Conservation (phyloP, 2,329 filamentous ascomycete species). For the Knufia petricola region DNA sequence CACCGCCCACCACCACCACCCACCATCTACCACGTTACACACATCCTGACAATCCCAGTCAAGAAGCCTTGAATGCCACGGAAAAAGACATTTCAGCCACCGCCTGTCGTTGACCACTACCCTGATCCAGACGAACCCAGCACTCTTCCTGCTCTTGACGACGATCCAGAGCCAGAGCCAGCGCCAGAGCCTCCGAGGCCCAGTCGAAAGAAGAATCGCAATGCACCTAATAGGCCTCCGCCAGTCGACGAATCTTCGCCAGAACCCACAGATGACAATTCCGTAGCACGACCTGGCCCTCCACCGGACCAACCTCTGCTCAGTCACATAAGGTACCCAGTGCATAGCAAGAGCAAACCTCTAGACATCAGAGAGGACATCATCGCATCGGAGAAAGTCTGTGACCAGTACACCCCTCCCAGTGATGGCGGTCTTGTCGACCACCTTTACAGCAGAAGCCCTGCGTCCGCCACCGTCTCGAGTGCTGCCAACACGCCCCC, state of each 20-base stretch:
- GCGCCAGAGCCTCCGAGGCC: not conserved
- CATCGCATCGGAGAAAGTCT: constrained; percentile 19
- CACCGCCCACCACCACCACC: no score
- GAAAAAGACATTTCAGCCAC: not conserved
- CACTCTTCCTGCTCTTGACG: not conserved
- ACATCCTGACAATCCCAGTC: not conserved
- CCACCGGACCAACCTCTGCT: not conserved
- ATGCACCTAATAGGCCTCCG: constrained; percentile 5
- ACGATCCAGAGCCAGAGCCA: constrained; percentile 1
- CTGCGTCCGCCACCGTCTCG: constrained; percentile 10
- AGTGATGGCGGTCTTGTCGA: constrained; percentile 10
- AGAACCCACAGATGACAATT: not conserved
- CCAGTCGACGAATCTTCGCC: constrained; percentile 3
- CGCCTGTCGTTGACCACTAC: not conserved
- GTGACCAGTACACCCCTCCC: constrained; percentile 21
- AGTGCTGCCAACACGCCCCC: constrained; percentile 30
- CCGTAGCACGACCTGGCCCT: not conserved
- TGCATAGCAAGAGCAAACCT: constrained; percentile 6
- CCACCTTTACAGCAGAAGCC: constrained; percentile 14
- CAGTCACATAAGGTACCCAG: not conserved
- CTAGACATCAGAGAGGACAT: constrained; percentile 11
- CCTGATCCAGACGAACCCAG: constrained; percentile 1
- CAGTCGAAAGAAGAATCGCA: constrained; percentile 7
- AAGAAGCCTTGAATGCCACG: constrained; percentile 8
- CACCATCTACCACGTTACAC: no score